Evolutionary conservation across 164 flowering plant genomes (phyloP), one percentile per base, ranked within the genome.

Genomic region (Nymphaea colorata): DNA sequence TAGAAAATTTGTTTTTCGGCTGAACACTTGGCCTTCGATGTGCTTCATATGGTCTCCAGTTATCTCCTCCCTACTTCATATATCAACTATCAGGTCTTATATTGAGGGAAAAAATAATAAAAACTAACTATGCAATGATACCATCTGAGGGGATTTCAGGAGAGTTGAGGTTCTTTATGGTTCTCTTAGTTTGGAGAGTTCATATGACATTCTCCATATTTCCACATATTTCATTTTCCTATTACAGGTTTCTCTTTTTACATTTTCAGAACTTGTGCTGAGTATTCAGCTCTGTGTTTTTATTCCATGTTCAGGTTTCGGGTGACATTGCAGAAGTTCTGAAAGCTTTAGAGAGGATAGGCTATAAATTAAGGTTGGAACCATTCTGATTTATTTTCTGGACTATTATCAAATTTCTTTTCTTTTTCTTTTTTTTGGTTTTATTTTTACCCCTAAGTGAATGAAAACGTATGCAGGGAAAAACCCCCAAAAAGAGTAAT

Each of bases 401-500:
- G 42, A 4, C 41, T 61, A 25, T 12, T 59, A 45, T 69, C 4
- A 8, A n/a, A n/a, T n/a, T n/a, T n/a, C n/a, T n/a, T n/a, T n/a
- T 62, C 16, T 25, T 66, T 62, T 16, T 60, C 61, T 5, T 60
- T 72, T 15, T 66, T 17, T 14, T 47, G 55, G 55, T 7, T 14
- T 14, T 47, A 47, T 25, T 25, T 25, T 25, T 25, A 25, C 36
- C 36, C 36, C 36, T 25, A 25, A 25, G 36, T 25, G 36, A 25
- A 47, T 68, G 4, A 41, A 71, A 5, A 42, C 18, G 64, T 74
- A 2, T 75, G 43, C 62, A 92, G 98, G 83, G 87, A 78, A 77
- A 88, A 87, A 62, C 89, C 98, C 59, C 86, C 98, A 8, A 78
- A 74, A 66, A 89, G 86, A 77, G 89, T 88, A 53, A 86, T 90